Base-by-base conservation (phyloP, 1,284 basidiomycete species). In the Apiotrichum domesticum region DNA sequence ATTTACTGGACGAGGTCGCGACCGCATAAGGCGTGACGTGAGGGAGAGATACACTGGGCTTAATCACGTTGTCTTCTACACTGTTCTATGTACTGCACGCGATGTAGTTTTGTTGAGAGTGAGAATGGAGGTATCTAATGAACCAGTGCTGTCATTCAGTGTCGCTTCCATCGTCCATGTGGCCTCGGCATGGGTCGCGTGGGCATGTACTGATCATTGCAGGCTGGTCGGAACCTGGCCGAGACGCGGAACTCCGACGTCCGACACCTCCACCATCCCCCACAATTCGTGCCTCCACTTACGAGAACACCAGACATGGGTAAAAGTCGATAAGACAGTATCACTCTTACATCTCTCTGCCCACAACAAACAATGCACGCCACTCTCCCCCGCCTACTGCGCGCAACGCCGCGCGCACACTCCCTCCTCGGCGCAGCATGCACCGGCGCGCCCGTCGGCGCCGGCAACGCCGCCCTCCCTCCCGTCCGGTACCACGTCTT, bases 401-500 rank as follows among this genome's bases (percentile, higher is more conserved):
- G 9, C 10, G 13, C n/a, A 1, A 50, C 59, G 0, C 46, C 45
- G 46, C 29, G 32, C 2, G 49, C 50, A 4, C 41, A 43, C 37
- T 32, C 51, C 3, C 53, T 57, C 33, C 53, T 61, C 55, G 2
- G 43, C 39, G 5, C 29, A 52, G 1, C 53, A 35, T 46, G 53
- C 53, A 39, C 46, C n/a, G 50, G 49, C 13, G 57, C 52, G 3
- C 54, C 57, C 14, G 48, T 51, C 6, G 52, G 53, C 14, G 37
- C 52, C 3, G 15, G 11, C 39, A 40, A 51, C 54, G 29, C 48
- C 6, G 5, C 45, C 14, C 58, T 72, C 8, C 64, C 86, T 35
- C 85, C 90, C 1, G 79, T 92, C 52, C 78, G 87, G 62, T 90
- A 85, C 73, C 87, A 92, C 69, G 80, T 85, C 65, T 93, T 95